A percentile compares a stretch with the other conserved stretches of the same genome.
Evolutionary conservation across 306 rosid genomes (phyloP).

Genomic region (Acacia melanoxylon): DNA sequence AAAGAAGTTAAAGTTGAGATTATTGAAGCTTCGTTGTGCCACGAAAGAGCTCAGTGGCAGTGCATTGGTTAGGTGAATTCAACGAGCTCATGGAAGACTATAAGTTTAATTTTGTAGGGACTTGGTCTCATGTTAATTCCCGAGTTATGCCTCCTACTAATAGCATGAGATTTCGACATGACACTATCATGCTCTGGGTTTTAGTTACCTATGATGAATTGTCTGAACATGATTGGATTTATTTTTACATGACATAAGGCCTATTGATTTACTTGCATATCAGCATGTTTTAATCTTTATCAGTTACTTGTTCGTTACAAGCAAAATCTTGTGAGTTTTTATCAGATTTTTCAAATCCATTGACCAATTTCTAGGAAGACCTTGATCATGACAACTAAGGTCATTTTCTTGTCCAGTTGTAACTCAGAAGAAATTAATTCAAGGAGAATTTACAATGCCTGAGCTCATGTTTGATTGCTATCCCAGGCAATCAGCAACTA

Average conservation of each 20-base stretch:
- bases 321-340: not conserved
- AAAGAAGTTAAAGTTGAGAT: not conserved
- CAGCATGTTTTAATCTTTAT: not conserved
- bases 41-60: not conserved
- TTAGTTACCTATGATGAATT: not conserved
- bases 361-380: not conserved
- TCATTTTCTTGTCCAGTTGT: not conserved
- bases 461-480: conserved; percentile 5
- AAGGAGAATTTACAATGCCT: conserved; percentile 6
- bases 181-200: not conserved
- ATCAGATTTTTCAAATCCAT: not conserved
- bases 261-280: not conserved
- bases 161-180: not conserved
- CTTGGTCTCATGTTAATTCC: not conserved
- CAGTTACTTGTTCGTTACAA: not conserved
- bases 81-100: not conserved
- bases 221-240: not conserved
- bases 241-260: not conserved
- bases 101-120: not conserved
- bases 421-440: not conserved
- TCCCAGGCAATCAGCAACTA: not conserved
- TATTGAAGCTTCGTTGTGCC: not conserved
- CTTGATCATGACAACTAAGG: not conserved
- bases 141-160: not conserved
- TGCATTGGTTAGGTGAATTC: not conserved